Percentiles rank a stretch among this genome's conserved stretches.
These are phyloP conservation scores for Amphicarpaea edgeworthii DNA, from an alignment of 306 rosid species.

Conservation along the genomic window DNA sequence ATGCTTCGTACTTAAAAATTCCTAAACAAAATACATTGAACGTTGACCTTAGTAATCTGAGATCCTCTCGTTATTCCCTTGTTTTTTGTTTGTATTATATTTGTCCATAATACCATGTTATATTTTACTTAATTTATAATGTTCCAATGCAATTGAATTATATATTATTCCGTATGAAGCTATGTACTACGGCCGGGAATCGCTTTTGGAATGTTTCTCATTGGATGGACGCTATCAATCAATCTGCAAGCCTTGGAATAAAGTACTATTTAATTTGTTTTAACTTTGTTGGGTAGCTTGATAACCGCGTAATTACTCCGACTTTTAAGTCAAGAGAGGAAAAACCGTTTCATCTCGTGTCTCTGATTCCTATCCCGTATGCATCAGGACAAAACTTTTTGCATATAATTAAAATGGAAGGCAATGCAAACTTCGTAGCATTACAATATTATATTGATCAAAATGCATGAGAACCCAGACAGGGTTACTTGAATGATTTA, in stretches of 20 bases:
- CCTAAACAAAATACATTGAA: slow-evolving; percentile 15
- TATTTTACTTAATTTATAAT: background rate
- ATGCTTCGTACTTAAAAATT: background rate
- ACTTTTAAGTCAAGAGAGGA: background rate
- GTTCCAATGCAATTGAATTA: background rate
- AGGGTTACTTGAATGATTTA: slow-evolving; percentile 13
- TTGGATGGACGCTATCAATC: slow-evolving; percentile 43
- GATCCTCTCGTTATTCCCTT: slow-evolving; percentile 10
- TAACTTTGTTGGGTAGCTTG: slow-evolving; percentile 27
- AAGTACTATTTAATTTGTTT: too few species aligned
- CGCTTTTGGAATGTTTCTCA: slow-evolving; percentile 35
- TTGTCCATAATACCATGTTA: slow-evolving; percentile 19
- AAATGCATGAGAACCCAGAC: slow-evolving; percentile 1
- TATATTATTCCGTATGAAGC: slow-evolving; percentile 15
- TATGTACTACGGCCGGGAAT: slow-evolving; percentile 11
- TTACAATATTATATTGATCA: slow-evolving; percentile 23
- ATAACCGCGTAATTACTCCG: background rate
- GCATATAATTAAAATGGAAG: slow-evolving; percentile 8
- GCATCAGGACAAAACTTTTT: background rate
- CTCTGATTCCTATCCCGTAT: background rate
- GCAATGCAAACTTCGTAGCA: background rate
- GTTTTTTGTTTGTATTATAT: slow-evolving; percentile 28
- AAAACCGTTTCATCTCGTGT: slow-evolving; percentile 17
- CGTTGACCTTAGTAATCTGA: slow-evolving; percentile 5
- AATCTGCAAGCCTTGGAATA: too few species aligned